These are phyloP conservation scores for Euphorbia celastroides DNA, from an alignment of 441 rosid species.

Conservation along the genomic window DNA sequence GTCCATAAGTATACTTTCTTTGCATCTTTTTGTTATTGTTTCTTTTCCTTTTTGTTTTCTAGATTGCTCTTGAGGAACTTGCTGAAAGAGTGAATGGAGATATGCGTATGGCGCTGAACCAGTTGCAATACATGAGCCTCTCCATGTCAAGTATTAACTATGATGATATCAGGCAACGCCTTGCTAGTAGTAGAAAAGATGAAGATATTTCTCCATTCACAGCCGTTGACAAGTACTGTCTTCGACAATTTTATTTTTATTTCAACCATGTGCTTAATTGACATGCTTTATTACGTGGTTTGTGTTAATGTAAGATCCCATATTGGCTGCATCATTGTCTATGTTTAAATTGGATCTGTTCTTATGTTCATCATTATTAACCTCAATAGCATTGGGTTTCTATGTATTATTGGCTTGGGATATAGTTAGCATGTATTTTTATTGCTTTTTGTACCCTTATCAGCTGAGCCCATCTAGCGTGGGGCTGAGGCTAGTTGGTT, in stretches of 20 bases:
- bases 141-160: slow-evolving; percentile 78
- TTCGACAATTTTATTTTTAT: slow-evolving; percentile 16
- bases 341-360: neutral
- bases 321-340: neutral
- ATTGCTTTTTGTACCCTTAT: no score
- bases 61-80: slow-evolving; percentile 93
- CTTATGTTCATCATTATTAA: neutral
- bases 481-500: no score
- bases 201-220: slow-evolving; percentile 98
- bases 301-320: slow-evolving; percentile 1
- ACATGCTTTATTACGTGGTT: slow-evolving; percentile 1
- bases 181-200: slow-evolving; percentile 82
- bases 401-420: neutral
- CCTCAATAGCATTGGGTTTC: neutral
- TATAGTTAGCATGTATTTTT: no score
- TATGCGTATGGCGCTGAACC: slow-evolving; percentile 92
- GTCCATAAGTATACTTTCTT: neutral
- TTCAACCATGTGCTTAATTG: slow-evolving; percentile 10
- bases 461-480: no score
- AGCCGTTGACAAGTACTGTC: slow-evolving; percentile 92
- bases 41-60: slow-evolving; percentile 4
- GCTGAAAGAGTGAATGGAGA: slow-evolving; percentile 97
- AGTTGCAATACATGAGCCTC: slow-evolving; percentile 91
- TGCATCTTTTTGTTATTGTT: neutral
- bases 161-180: slow-evolving; percentile 87